Percentiles rank a stretch among this genome's conserved stretches.
Evolutionary conservation across 1,284 basidiomycete species (phyloP).

Genomic region (Polyporus tsugae): DNA sequence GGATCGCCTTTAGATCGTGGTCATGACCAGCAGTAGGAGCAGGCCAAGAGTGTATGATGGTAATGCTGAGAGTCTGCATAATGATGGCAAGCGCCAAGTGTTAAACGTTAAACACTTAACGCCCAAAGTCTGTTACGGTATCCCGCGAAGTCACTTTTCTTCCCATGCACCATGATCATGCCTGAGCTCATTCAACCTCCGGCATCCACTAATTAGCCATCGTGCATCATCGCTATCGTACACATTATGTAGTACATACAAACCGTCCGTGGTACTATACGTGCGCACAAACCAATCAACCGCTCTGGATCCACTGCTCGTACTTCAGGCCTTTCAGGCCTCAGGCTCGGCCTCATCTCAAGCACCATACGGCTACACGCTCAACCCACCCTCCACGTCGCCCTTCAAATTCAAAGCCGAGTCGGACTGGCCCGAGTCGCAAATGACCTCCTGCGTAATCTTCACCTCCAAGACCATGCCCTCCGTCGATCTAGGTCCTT

Average conservation of each 20-base stretch:
- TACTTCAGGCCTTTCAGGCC: too few relatives aligned
- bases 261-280: neutral
- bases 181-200: neutral
- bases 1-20: too few relatives aligned
- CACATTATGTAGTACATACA: neutral
- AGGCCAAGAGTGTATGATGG: too few relatives aligned
- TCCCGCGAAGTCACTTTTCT: too few relatives aligned
- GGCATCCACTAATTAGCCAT: neutral
- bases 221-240: neutral
- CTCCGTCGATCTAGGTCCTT: neutral
- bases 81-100: too few relatives aligned
- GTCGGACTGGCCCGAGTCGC: neutral
- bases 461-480: neutral
- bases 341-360: neutral
- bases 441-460: neutral
- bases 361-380: neutral
- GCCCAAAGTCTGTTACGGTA: too few relatives aligned
- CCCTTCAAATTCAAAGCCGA: neutral
- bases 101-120: too few relatives aligned
- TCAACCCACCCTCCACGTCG: neutral
- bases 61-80: too few relatives aligned
- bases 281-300: neutral
- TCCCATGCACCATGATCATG: neutral
- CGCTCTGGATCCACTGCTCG: too few relatives aligned
- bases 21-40: too few relatives aligned